A percentile compares a stretch with the other conserved stretches of the same genome.
phyloP scores from a whole-genome alignment of 1,284 basidiomycete species.

The Moesziomyces globuligerus region DNA sequence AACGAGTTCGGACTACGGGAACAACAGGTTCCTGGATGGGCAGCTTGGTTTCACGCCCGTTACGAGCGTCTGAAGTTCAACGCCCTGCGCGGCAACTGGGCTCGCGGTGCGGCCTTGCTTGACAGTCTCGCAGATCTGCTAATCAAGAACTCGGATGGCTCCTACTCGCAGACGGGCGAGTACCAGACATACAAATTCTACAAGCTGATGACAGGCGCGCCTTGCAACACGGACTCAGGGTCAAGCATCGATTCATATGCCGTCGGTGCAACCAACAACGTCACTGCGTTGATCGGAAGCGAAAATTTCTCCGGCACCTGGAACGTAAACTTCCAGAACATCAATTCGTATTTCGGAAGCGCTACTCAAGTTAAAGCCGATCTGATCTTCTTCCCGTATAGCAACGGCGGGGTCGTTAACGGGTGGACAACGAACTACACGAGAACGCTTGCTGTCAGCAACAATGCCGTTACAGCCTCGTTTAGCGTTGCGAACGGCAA shows the following conservation, averaged over 20 bases:
- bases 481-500: slow-evolving; percentile 8
- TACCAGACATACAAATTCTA: slow-evolving; percentile 13
- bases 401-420: slow-evolving; percentile 7
- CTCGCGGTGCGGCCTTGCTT: slow-evolving; percentile 8
- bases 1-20: slow-evolving; percentile 22
- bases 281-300: slow-evolving; percentile 11
- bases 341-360: slow-evolving; percentile 8
- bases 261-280: slow-evolving; percentile 8
- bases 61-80: slow-evolving; percentile 28
- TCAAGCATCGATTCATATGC: slow-evolving; percentile 16
- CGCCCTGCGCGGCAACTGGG: slow-evolving; percentile 20
- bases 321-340: slow-evolving; percentile 13
- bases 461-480: slow-evolving; percentile 8
- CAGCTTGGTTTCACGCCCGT: slow-evolving; percentile 24
- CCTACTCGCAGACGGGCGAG: slow-evolving; percentile 15
- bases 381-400: slow-evolving; percentile 9
- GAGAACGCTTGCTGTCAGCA: slow-evolving; percentile 2
- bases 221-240: slow-evolving; percentile 14
- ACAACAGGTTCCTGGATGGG: slow-evolving; percentile 18
- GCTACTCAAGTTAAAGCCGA: slow-evolving; percentile 9
- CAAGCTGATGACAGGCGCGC: slow-evolving; percentile 11
- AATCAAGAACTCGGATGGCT: slow-evolving; percentile 17
- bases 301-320: slow-evolving; percentile 6
- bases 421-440: slow-evolving; percentile 12
- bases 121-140: slow-evolving; percentile 13